Base-by-base conservation (phyloP, 106 monocot genomes). In the Narthecium ossifragum region DNA sequence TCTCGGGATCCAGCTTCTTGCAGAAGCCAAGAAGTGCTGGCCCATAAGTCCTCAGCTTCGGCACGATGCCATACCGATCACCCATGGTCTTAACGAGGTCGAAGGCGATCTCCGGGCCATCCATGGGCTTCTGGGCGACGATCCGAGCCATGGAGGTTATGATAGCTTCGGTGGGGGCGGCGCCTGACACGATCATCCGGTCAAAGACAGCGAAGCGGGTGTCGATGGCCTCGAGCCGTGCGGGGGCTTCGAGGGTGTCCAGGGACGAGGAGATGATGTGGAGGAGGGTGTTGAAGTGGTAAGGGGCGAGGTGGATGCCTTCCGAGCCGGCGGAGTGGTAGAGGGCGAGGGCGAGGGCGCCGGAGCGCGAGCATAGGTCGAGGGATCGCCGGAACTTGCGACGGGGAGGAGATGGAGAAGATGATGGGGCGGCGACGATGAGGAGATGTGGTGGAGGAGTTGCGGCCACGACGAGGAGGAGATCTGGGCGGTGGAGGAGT, bases 271-370 rank as follows among this genome's bases (percentile, higher is more conserved):
- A 75, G 33, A 70, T 53, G 28, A 90, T 56, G 69, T 96, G 94
- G 27, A 96, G 78, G 53, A 96, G 80, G 54, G 72, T 68, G 73
- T 83, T 96, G 76, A 75, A 86, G 70, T 96, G 85, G 59, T 86
- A 70, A 4, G 94, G 45, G 21, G 70, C 43, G 51, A 90, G 86
- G 34, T 67, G 74, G 62, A 66, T 9, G 41, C 25, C 43, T 13
- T 53, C 50, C 26, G 64, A 27, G 29, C 38, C 15, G 27, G 80
- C 80, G 70, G 75, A 27, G 4, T 80, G 36, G 62, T 83, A 79
- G 57, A 85, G 81, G 2, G 67, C 59, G 50, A 96, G 83, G 34
- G 57, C 20, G 40, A 78, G 71, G 59, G 90, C 90, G 26, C 65
- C 67, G 50, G 63, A 57, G 28, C 67, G 68, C 26, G 86, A 66